phyloP scores from a whole-genome alignment of 148 eudicot species.

The Arctostaphylos glauca region DNA sequence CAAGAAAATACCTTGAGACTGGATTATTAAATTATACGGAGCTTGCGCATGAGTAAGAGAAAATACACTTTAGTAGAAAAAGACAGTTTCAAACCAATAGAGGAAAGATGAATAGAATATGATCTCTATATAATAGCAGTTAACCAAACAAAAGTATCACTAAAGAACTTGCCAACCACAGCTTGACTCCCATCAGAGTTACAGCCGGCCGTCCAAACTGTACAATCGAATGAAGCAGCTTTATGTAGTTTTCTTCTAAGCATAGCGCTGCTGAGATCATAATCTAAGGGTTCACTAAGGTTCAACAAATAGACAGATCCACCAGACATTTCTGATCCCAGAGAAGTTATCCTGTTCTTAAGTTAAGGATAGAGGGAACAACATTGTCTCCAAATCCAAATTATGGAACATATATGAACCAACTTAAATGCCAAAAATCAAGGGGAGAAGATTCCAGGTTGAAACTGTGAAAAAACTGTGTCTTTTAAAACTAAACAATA shows the following conservation, averaged over 20 bases:
- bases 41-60: background rate
- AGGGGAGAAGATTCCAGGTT: background rate
- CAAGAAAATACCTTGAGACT: background rate
- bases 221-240: conserved; percentile 46
- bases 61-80: background rate
- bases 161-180: conserved; percentile 56
- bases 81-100: background rate
- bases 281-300: conserved; percentile 57
- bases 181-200: conserved; percentile 51
- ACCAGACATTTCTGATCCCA: conserved; percentile 69
- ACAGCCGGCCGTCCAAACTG: conserved; percentile 76
- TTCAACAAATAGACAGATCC: conserved; percentile 61
- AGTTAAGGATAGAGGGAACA: conserved; percentile 41
- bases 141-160: conserved; percentile 10
- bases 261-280: conserved; percentile 22
- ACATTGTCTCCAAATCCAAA: background rate
- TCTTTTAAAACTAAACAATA: background rate
- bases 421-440: background rate
- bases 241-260: conserved; percentile 26
- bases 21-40: background rate
- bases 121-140: background rate
- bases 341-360: conserved; percentile 64
- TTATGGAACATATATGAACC: background rate
- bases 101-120: background rate
- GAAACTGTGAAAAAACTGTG: background rate